Percentiles rank a stretch among this genome's conserved stretches.
These are phyloP conservation scores for Endocarpon pusillum DNA, from an alignment of 495 filamentous ascomycete genomes.

Conservation along the genomic window DNA sequence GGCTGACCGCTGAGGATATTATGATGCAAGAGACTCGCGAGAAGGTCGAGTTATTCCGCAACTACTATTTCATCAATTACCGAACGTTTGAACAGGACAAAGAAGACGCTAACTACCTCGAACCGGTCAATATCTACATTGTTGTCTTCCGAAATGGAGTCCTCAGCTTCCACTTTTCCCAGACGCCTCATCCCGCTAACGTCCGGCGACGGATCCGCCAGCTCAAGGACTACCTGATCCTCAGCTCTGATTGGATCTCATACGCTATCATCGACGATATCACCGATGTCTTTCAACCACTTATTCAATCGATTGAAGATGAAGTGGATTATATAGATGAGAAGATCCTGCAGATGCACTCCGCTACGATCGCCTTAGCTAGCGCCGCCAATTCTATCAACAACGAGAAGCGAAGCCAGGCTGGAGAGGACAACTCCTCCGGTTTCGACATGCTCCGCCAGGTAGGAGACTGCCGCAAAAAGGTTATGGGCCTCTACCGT, in stretches of 20 bases:
- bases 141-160: constrained; percentile 94
- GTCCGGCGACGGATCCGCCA: constrained; percentile 86
- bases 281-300: constrained; percentile 81
- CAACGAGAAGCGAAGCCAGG: constrained; percentile 27
- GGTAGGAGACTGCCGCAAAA: constrained; percentile 87
- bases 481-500: constrained; percentile 86
- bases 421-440: constrained; percentile 22
- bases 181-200: constrained; percentile 87
- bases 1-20: constrained; percentile 89
- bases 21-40: constrained; percentile 92
- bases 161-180: constrained; percentile 85
- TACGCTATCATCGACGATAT: constrained; percentile 98
- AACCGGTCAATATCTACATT: constrained; percentile 94
- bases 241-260: constrained; percentile 93
- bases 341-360: constrained; percentile 60
- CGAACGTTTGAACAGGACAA: constrained; percentile 90
- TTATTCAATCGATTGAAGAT: constrained; percentile 76
- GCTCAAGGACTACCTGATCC: constrained; percentile 80
- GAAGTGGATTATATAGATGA: constrained; percentile 86
- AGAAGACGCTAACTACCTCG: constrained; percentile 71
- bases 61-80: constrained; percentile 98
- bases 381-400: constrained; percentile 6
- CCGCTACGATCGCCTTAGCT: constrained; percentile 23
- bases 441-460: constrained; percentile 74
- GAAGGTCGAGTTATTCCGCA: constrained; percentile 91